Evolutionary conservation across 1,284 basidiomycete genomes (phyloP).

Genomic region (Cryptococcus hybrid): DNA sequence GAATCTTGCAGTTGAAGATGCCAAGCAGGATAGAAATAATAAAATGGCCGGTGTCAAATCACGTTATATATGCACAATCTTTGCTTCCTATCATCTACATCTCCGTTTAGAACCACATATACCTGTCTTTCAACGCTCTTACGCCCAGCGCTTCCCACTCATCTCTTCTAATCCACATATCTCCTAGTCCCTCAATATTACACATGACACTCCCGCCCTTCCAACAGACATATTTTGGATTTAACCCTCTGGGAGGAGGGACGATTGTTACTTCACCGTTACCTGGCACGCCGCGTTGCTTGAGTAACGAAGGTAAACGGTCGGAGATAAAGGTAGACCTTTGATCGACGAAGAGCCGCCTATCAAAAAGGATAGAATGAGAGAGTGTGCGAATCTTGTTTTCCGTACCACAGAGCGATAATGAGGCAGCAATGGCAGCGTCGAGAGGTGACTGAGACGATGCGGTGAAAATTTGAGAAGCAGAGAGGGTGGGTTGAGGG

Average conservation of each 20-base stretch:
- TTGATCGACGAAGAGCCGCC: slow-evolving; percentile 67
- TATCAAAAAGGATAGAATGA: slow-evolving; percentile 78
- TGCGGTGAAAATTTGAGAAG: slow-evolving; percentile 57
- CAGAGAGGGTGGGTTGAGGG: slow-evolving; percentile 3
- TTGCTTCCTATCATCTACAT: too few relatives aligned
- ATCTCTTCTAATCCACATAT: slow-evolving; percentile 80
- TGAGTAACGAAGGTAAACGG: slow-evolving; percentile 57
- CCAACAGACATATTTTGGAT: slow-evolving; percentile 87
- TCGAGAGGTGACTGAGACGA: slow-evolving; percentile 90
- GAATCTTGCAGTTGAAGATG: too few relatives aligned
- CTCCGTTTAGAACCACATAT: slow-evolving; percentile 33
- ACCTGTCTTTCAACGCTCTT: slow-evolving; percentile 53
- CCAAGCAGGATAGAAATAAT: too few relatives aligned
- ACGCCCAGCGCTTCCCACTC: slow-evolving; percentile 71
- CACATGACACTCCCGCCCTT: slow-evolving; percentile 93
- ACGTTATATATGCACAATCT: too few relatives aligned
- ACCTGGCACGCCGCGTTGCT: slow-evolving; percentile 74
- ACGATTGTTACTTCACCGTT: slow-evolving; percentile 83
- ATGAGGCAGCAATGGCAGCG: slow-evolving; percentile 88
- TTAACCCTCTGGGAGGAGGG: slow-evolving; percentile 87
- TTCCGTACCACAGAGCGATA: slow-evolving; percentile 78
- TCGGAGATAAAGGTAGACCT: slow-evolving; percentile 43
- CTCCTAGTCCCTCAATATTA: slow-evolving; percentile 82
- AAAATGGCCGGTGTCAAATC: too few relatives aligned
- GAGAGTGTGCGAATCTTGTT: slow-evolving; percentile 88